These are phyloP conservation scores for Lyophyllum semitale DNA, from an alignment of 768 basidiomycete species.

Conservation along the genomic window DNA sequence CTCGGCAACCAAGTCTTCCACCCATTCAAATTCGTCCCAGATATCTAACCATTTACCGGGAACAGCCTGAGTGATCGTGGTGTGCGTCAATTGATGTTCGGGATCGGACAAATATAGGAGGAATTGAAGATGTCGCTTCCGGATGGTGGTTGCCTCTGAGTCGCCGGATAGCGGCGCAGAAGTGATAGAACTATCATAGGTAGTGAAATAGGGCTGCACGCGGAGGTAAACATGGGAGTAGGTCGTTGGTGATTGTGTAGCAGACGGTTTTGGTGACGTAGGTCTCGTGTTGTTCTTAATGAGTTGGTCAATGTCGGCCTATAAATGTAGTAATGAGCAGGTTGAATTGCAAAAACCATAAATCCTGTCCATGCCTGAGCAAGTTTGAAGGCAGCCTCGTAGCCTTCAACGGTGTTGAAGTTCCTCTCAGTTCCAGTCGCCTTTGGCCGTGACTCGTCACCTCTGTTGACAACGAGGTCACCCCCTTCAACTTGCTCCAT, in stretches of 20 bases:
- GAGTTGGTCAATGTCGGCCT: slow-evolving; percentile 81
- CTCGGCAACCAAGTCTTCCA: slow-evolving; percentile 93
- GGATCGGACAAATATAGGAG: slow-evolving; percentile 77
- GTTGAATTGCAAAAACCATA: slow-evolving; percentile 6
- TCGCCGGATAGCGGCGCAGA: slow-evolving; percentile 26
- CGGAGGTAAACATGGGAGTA: slow-evolving; percentile 93
- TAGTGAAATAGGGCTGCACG: slow-evolving; percentile 81
- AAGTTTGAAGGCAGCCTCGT: slow-evolving; percentile 81
- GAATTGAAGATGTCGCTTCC: slow-evolving; percentile 63
- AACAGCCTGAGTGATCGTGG: slow-evolving; percentile 80
- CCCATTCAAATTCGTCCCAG: slow-evolving; percentile 95
- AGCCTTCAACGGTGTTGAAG: slow-evolving; percentile 81
- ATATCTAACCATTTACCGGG: slow-evolving; percentile 85
- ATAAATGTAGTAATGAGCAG: background rate
- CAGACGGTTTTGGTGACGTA: slow-evolving; percentile 31
- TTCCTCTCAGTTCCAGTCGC: slow-evolving; percentile 59
- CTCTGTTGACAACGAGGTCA: slow-evolving; percentile 85
- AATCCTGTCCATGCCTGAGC: slow-evolving; percentile 58
- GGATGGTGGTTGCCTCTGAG: slow-evolving; percentile 37
- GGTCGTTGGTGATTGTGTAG: slow-evolving; percentile 58
- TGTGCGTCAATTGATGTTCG: slow-evolving; percentile 71
- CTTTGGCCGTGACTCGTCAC: slow-evolving; percentile 74
- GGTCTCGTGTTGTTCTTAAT: slow-evolving; percentile 60
- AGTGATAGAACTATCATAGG: slow-evolving; percentile 41
- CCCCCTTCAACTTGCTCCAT: slow-evolving; percentile 96